Conservation (phyloP, 192 early-diverging fungal species). For the Mortierella claussenii region DNA sequence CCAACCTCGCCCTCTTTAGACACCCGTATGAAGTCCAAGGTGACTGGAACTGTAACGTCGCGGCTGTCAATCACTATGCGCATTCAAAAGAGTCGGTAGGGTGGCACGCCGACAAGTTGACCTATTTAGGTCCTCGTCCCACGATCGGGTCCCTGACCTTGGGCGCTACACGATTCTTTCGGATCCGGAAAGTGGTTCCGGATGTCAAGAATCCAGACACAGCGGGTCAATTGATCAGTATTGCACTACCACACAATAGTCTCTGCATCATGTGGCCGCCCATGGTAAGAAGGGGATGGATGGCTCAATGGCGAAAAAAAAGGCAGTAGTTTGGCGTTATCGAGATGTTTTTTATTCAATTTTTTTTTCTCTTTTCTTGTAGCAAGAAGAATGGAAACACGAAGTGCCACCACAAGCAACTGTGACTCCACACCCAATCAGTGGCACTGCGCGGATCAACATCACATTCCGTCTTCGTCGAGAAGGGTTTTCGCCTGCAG, state of each 20-base stretch:
- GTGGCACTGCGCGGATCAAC: constrained; percentile 53
- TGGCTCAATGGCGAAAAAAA: neutral
- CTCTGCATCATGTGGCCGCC: constrained; percentile 59
- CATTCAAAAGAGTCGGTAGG: constrained; percentile 57
- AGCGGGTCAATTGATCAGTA: constrained; percentile 47
- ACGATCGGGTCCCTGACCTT: constrained; percentile 55
- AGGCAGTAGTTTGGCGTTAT: neutral
- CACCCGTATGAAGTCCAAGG: constrained; percentile 52
- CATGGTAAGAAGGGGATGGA: constrained; percentile 31
- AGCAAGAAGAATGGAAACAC: constrained; percentile 57
- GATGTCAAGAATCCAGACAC: constrained; percentile 38
- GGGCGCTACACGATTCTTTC: constrained; percentile 57
- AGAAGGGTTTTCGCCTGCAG: constrained; percentile 44
- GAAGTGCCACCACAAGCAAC: constrained; percentile 45
- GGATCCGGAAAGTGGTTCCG: constrained; percentile 51
- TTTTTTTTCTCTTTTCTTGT: neutral
- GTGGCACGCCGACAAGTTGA: constrained; percentile 56
- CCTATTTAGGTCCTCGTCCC: constrained; percentile 53
- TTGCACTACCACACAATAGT: constrained; percentile 55
- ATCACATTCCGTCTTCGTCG: constrained; percentile 54
- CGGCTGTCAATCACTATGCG: constrained; percentile 54
- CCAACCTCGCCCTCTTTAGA: neutral
- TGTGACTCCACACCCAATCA: constrained; percentile 50
- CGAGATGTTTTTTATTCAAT: neutral
- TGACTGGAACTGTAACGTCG: constrained; percentile 56